A percentile compares a stretch with the other conserved stretches of the same genome.
Evolutionary conservation across 176 grass and related monocot species (phyloP).

Genomic region (Areca catechu): DNA sequence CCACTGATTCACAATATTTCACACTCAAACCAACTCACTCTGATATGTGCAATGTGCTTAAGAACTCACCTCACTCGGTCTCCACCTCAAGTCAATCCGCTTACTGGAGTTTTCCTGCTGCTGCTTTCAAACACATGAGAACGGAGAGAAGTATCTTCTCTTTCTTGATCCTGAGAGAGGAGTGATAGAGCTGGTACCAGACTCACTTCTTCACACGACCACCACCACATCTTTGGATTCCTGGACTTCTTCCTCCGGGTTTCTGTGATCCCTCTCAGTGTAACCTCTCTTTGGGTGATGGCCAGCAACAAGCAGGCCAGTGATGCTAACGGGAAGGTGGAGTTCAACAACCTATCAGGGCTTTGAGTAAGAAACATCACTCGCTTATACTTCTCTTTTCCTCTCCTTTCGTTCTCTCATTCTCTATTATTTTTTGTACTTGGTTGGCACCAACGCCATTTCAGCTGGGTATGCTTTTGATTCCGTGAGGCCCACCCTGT

Average conservation of each 20-base stretch:
- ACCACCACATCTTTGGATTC: conserved; percentile 14
- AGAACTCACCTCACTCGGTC: no score
- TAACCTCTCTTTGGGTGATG: conserved; percentile 59
- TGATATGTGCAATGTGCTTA: no score
- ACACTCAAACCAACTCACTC: no score
- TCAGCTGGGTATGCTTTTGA: conserved; percentile 37
- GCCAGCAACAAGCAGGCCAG: conserved; percentile 53
- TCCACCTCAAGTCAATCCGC: no score
- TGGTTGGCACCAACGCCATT: conserved; percentile 58
- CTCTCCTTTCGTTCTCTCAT: not conserved
- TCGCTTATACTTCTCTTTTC: not conserved
- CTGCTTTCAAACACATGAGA: no score
- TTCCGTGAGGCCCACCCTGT: no score
- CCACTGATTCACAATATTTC: no score
- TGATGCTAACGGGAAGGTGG: conserved; percentile 69
- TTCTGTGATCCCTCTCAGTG: conserved; percentile 48
- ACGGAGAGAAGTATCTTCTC: no score
- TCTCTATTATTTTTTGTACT: conserved; percentile 26
- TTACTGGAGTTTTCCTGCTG: no score
- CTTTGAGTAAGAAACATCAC: conserved; percentile 45
- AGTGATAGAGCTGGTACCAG: conserved; percentile 1
- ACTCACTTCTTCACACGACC: not conserved
- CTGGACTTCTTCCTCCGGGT: conserved; percentile 52
- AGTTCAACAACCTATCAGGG: conserved; percentile 59
- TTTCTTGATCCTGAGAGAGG: not conserved